Base-by-base conservation (phyloP, 306 rosid genomes). In the Acacia crassicarpa region DNA sequence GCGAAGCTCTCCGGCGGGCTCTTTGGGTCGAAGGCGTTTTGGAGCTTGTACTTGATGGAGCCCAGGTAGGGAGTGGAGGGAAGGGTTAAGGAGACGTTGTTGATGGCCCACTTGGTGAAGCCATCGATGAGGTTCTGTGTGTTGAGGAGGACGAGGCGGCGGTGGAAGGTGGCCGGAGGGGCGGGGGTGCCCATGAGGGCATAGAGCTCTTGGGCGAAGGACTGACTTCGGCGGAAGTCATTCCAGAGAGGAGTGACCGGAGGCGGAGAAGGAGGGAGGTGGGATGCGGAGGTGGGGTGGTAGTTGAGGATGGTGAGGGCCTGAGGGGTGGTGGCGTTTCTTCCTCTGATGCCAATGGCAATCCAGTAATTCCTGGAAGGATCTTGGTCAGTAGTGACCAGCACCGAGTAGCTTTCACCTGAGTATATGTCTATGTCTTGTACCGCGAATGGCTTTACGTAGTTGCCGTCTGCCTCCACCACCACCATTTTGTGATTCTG, bases 401-500 rank as follows among this genome's bases (percentile, higher is more conserved):
- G 32, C 32, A 30, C 32, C 27, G 27, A 27, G 27, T 27, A 27
- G 76, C 91, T 89, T 61, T 93, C 96, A 9, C 94, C 90, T 0
- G 93, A 91, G 80, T 93, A 91, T 80, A 93, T 90, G 86, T 93
- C 94, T 35, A 91, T 53, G 77, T 90, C 91, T 14, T 84, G 73
- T 2, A 89, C 89, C 0, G 1, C 35, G 25, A 88, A 90, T 51
- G 97, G 94, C 12, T 87, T 48, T 0, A 91, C 89, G n/a, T 91
- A 90, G 62, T 91, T 91, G 43, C 92, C 94, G 68, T 91, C 96
- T 0, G 96, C 96, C 83, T 93, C 94, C 74, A 93, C 91, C 76
- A 91, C 96, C 81, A 80, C 53, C 86, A 93, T 68, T 76, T 86
- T 86, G 89, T 93, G 96, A 79, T 85, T 82, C 96, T 93, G 71